Conservation (phyloP, 1,139 yeast genomes). For the Geotrichum candidum region DNA sequence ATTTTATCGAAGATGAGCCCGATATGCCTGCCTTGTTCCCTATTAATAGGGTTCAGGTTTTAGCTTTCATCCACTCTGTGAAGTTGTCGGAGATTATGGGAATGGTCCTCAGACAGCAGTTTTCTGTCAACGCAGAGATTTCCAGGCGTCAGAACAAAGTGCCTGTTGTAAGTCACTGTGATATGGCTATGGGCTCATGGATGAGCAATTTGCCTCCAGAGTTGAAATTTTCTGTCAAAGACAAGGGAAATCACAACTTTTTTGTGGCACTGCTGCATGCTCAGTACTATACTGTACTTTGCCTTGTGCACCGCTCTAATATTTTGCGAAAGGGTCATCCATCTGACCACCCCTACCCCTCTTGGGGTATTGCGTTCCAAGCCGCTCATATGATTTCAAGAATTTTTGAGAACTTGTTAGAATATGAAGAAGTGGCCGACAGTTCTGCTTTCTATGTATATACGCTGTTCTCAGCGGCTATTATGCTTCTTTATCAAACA, state of each 20-base stretch:
- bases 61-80: slow-evolving; percentile 57
- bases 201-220: slow-evolving; percentile 61
- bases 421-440: slow-evolving; percentile 47
- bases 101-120: slow-evolving; percentile 63
- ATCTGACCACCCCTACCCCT: slow-evolving; percentile 56
- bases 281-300: slow-evolving; percentile 66
- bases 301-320: slow-evolving; percentile 67
- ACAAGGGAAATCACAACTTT: slow-evolving; percentile 46
- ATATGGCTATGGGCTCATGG: slow-evolving; percentile 76
- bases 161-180: slow-evolving; percentile 63
- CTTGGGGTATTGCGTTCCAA: slow-evolving; percentile 84
- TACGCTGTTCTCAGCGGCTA: slow-evolving; percentile 58
- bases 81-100: slow-evolving; percentile 71
- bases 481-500: slow-evolving; percentile 69
- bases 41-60: slow-evolving; percentile 45
- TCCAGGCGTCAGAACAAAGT: slow-evolving; percentile 43
- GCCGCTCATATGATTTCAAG: slow-evolving; percentile 75
- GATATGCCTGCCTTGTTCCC: slow-evolving; percentile 43
- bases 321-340: slow-evolving; percentile 42
- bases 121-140: slow-evolving; percentile 61
- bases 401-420: slow-evolving; percentile 54
- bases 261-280: slow-evolving; percentile 59
- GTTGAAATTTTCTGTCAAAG: slow-evolving; percentile 56
- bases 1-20: slow-evolving; percentile 55
- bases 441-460: slow-evolving; percentile 54